phyloP scores from a whole-genome alignment of 2,329 filamentous ascomycete species.

The Alternaria panax region DNA sequence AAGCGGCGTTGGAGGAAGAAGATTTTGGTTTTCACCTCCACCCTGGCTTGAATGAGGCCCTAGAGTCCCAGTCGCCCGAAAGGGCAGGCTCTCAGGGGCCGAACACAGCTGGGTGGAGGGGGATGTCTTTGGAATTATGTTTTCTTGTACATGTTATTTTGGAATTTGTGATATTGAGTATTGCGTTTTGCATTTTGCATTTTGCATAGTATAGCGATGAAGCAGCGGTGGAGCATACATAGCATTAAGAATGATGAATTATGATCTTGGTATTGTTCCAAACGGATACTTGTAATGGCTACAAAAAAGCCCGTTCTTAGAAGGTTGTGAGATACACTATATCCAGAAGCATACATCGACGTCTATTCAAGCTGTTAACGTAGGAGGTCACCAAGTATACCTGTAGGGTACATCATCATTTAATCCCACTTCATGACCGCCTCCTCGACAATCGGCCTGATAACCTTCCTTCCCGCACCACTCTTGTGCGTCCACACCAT shows the following conservation, averaged over 20 bases:
- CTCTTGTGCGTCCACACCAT: conserved; percentile 57
- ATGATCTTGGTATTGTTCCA: background rate
- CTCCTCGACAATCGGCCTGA: conserved; percentile 56
- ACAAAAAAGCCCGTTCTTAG: background rate
- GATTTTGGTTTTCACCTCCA: background rate
- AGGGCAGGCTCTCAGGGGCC: conserved; percentile 26
- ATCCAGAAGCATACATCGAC: background rate
- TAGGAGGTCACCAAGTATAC: background rate
- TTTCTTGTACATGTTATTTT: background rate
- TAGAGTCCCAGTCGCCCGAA: conserved; percentile 22
- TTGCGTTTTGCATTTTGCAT: too few species aligned
- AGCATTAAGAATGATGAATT: conserved; percentile 4
- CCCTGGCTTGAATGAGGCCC: conserved; percentile 23
- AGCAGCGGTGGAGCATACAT: conserved; percentile 2
- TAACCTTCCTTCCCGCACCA: conserved; percentile 54
- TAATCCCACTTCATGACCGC: conserved; percentile 53
- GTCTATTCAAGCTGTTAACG: background rate
- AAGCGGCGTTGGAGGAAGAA: conserved; percentile 15
- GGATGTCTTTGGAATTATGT: background rate
- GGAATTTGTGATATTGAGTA: too few species aligned
- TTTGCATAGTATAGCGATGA: conserved; percentile 1
- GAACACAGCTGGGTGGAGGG: conserved; percentile 20
- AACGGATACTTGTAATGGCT: background rate
- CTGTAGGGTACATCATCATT: background rate
- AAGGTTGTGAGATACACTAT: background rate